phyloP scores from a whole-genome alignment of 1,139 yeast genomes.

The Yamadazyma pseudoaaseri region DNA sequence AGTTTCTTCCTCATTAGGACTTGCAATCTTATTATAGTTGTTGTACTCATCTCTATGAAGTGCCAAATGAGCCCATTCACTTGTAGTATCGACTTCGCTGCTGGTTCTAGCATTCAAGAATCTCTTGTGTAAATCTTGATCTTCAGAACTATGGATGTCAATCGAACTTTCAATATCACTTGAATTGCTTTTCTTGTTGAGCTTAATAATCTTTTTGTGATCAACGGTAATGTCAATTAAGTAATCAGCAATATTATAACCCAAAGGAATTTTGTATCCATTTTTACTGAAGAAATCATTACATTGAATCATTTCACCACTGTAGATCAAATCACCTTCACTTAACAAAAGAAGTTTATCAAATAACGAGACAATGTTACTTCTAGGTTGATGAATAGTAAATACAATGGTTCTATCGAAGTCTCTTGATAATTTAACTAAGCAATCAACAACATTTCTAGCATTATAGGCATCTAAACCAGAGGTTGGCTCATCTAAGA shows the following conservation, averaged over 20 bases:
- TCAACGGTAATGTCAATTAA: slow-evolving; percentile 86
- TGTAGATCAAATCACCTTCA: slow-evolving; percentile 81
- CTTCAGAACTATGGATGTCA: slow-evolving; percentile 6
- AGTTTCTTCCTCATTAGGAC: slow-evolving; percentile 27
- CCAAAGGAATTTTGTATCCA: slow-evolving; percentile 83
- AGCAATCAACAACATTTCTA: slow-evolving; percentile 80
- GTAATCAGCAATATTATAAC: slow-evolving; percentile 92
- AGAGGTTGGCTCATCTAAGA: slow-evolving; percentile 89
- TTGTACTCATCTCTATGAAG: slow-evolving; percentile 74
- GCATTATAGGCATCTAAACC: slow-evolving; percentile 96
- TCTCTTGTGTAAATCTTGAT: slow-evolving; percentile 38
- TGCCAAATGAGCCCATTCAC: slow-evolving; percentile 89
- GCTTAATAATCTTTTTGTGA: slow-evolving; percentile 34
- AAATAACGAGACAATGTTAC: slow-evolving; percentile 88
- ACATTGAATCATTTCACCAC: slow-evolving; percentile 76
- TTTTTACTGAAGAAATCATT: slow-evolving; percentile 70
- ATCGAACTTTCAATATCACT: slow-evolving; percentile 20
- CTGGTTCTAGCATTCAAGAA: slow-evolving; percentile 24
- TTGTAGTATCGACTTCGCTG: slow-evolving; percentile 54
- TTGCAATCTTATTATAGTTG: slow-evolving; percentile 18
- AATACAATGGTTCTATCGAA: slow-evolving; percentile 85
- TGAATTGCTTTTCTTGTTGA: slow-evolving; percentile 18
- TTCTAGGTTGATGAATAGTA: slow-evolving; percentile 97
- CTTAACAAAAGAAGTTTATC: slow-evolving; percentile 80
- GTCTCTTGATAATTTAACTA: slow-evolving; percentile 75